Base-by-base conservation (phyloP, 352 stramenopile species). In the Globisporangium cylindrosporum region DNA sequence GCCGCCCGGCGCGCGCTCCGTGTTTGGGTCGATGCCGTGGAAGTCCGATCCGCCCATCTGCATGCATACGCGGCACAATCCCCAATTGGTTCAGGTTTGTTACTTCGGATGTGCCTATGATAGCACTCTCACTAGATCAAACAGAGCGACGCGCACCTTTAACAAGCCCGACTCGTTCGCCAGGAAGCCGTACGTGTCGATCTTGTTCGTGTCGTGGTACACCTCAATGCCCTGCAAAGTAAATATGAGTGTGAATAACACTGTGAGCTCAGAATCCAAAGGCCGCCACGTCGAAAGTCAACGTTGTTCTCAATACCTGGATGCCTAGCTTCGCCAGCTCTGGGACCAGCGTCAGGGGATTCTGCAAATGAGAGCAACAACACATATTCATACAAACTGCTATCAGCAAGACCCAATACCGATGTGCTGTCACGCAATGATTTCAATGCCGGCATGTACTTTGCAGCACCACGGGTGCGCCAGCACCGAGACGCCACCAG, bases 401-500 rank as follows among this genome's bases (percentile, higher is more conserved):
- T 20, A 61, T 32, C 36, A 48, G 22, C 46, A 9, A 59, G 25
- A 36, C 5, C 22, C 9, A 43, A 62, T 41, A 49, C 34, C 22
- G 36, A 27, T 34, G 3, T 15, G 24, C 32, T 27, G 34, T n/a
- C 12, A 20, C 18, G 38, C 38, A 14, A 46, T 20, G 1, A 46
- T 46, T 20, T 46, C 12, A 20, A 43, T 20, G n/a, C 54, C 14
- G n/a, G 0, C 4, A 8, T 62, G 4, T 67, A 90, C 83, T 67
- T 94, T 95, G 68, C 84, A 95, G 62, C 86, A 94, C 88, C 88
- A 95, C 22, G 88, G 88, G 59, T 95, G 88, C 0, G 88, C 88
- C n/a, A 95, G 76, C 59, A 95, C 82, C 0, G 88, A 95, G 14
- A 95, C 76, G 2, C 88, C 88, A 12, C 88, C 88, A 20, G 84